phyloP scores from a whole-genome alignment of 208 protist genomes.

The Acanthamoeba polyphaga region DNA sequence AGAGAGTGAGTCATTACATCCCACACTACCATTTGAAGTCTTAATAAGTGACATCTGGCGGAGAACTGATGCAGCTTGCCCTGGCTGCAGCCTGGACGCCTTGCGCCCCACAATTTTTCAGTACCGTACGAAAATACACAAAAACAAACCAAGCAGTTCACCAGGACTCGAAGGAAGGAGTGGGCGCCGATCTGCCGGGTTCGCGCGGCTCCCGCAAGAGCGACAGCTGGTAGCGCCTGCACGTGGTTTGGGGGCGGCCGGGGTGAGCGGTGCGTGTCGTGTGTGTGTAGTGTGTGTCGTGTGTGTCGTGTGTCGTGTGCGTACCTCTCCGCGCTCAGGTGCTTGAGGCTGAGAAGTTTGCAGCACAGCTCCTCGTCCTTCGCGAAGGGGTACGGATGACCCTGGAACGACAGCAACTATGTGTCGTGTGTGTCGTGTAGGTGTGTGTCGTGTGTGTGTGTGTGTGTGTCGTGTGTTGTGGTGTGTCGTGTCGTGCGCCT shows the following conservation, averaged over 20 bases:
- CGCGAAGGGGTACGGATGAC: not conserved
- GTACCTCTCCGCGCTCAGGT: not conserved
- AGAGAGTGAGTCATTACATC: too few species aligned
- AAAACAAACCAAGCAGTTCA: not conserved
- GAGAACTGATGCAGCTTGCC: too few species aligned
- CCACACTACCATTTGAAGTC: too few species aligned
- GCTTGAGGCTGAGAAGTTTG: not conserved
- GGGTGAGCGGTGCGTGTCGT: not conserved
- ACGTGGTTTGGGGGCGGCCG: not conserved
- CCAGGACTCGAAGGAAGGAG: not conserved
- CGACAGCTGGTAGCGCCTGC: not conserved
- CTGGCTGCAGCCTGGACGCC: too few species aligned
- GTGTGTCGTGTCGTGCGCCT: too few species aligned
- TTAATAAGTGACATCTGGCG: too few species aligned
- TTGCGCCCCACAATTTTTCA: too few species aligned
- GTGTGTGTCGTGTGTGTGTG: not conserved
- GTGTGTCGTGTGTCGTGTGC: too few species aligned
- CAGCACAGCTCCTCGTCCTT: conserved; percentile 7
- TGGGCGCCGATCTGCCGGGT: not conserved
- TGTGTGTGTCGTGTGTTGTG: not conserved
- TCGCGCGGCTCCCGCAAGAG: not conserved
- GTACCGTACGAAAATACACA: too few species aligned
- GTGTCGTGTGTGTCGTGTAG: not conserved
- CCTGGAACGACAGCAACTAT: conserved; percentile 15
- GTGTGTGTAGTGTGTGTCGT: too few species aligned